Evolutionary conservation across 169 alveolate species (phyloP), one percentile per base, ranked within the genome.

Genomic region (Eimeria zaria): DNA sequence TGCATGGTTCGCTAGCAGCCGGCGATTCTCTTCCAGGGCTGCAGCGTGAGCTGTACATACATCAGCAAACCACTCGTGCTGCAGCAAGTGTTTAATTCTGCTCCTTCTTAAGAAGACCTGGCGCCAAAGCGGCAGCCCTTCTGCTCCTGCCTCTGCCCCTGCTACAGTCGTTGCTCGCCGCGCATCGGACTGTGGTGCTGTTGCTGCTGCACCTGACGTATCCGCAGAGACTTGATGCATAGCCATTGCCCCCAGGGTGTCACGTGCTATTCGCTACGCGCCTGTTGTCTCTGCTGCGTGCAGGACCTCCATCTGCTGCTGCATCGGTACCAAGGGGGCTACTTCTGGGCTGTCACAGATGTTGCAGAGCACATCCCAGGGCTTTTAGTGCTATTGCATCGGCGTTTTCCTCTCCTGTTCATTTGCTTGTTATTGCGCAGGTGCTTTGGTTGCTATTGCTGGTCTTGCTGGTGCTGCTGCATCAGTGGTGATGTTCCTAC

Each of bases 11-110:
- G 93, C 93, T 48, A 87, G 48, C 11, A 87, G 80, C 83, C 93
- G 93, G 81, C 93, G 93, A 62, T 87, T 87, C 48, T 87, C 93
- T 30, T 87, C 93, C 6, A 87, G 83, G 20, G 93, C 93, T 39
- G 93, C 81, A 62, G 93, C 93, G 73, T 87, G 93, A 27, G 93
- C 93, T 62, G 93, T 62, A 62, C 93, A 87, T 20, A 87, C 81
- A 87, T 69, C 93, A 58, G 93, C 93, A 62, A 87, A 87, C 93
- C 93, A 87, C 67, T 87, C 93, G n/a, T 87, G 93, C 67, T 87
- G 93, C 78, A 87, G 93, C 78, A 87, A 55, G 33, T 87, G 93
- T 41, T 87, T 87, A 39, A 87, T 62, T 30, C 93, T 36, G n/a
- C 83, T 55, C 64, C 93, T 33, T 62, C 93, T 16, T 11, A 87